Conservation (phyloP, 768 basidiomycete genomes). For the Termitomyces bulborhizus region DNA sequence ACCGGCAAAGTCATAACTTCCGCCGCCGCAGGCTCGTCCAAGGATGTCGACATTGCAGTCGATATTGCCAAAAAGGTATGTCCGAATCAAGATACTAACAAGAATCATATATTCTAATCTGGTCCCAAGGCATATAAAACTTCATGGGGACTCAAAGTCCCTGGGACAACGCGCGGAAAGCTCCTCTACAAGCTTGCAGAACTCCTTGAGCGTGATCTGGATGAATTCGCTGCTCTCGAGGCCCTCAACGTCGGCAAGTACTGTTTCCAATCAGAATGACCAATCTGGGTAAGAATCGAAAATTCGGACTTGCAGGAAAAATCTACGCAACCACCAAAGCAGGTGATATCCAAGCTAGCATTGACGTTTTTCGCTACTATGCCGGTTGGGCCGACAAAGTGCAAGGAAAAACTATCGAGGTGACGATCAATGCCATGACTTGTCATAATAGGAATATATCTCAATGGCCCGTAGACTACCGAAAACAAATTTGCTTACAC, state of each 20-base stretch:
- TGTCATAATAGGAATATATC: too few relatives aligned
- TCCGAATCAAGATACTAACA: neutral
- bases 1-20: constrained; percentile 52
- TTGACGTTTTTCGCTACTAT: constrained; percentile 61
- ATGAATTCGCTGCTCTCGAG: constrained; percentile 26
- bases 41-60: constrained; percentile 66
- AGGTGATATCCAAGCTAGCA: constrained; percentile 40
- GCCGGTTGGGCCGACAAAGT: constrained; percentile 87
- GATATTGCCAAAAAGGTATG: constrained; percentile 43
- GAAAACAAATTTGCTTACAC: constrained; percentile 24
- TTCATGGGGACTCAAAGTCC: constrained; percentile 57
- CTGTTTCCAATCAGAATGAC: neutral
- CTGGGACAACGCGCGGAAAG: constrained; percentile 31
- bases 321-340: constrained; percentile 41
- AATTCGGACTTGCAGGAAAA: constrained; percentile 35
- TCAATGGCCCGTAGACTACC: constrained; percentile 15
- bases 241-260: constrained; percentile 17
- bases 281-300: neutral
- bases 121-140: constrained; percentile 36
- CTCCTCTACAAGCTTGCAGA: constrained; percentile 25
- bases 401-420: constrained; percentile 63
- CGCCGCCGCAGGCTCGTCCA: constrained; percentile 45
- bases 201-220: constrained; percentile 20
- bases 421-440: neutral
- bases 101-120: neutral